Conservation (phyloP, 2,329 filamentous ascomycete genomes). For the Cladosporium sp. region DNA sequence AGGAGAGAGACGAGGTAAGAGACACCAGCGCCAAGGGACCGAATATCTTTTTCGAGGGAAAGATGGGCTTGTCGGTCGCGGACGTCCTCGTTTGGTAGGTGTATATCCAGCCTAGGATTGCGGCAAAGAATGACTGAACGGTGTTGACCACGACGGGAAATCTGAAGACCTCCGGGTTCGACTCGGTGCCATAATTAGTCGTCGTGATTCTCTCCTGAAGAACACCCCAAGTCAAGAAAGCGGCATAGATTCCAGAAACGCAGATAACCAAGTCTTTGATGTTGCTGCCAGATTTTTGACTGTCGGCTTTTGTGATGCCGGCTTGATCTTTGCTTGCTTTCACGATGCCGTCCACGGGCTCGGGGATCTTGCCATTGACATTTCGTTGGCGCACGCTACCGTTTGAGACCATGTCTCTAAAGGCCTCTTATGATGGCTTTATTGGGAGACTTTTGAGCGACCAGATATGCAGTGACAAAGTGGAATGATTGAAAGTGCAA, state of each 20-base stretch:
- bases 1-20: conserved; percentile 80
- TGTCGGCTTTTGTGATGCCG: conserved; percentile 15
- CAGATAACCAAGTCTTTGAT: conserved; percentile 71
- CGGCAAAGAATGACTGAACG: conserved; percentile 86
- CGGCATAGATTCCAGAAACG: conserved; percentile 93
- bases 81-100: conserved; percentile 56
- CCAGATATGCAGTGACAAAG: too few relatives aligned
- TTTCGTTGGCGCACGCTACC: conserved; percentile 24
- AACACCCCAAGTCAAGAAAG: conserved; percentile 98
- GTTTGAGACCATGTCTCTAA: conserved; percentile 19
- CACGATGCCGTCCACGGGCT: conserved; percentile 18
- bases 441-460: too few relatives aligned
- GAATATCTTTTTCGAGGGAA: conserved; percentile 72
- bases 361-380: conserved; percentile 21
- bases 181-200: conserved; percentile 68
- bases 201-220: conserved; percentile 98
- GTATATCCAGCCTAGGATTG: conserved; percentile 76
- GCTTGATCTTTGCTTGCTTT: conserved; percentile 25
- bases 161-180: conserved; percentile 70
- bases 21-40: conserved; percentile 78
- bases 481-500: too few relatives aligned
- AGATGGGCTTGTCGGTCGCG: conserved; percentile 55
- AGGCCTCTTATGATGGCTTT: too few relatives aligned
- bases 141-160: conserved; percentile 96
- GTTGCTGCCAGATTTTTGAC: conserved; percentile 20